Evolutionary conservation across 1,284 basidiomycete genomes (phyloP), one percentile per base, ranked within the genome.

Genomic region (Vanrija sp.): DNA sequence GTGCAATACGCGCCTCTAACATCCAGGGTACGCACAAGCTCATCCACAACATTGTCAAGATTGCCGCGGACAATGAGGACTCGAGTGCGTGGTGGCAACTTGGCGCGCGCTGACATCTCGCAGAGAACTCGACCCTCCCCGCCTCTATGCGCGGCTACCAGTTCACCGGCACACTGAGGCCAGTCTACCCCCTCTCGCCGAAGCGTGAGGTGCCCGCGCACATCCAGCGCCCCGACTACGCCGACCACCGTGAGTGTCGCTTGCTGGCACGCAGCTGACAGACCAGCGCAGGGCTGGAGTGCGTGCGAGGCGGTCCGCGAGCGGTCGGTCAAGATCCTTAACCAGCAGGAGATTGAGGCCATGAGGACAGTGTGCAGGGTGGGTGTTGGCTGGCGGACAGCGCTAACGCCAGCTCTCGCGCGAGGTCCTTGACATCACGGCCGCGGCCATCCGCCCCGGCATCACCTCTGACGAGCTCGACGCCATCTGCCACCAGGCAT

Each of bases 391-490:
- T 14, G 19, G 9, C 38, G n/a, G 12, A 28, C 18, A 26, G 34
- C 7, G 21, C 6, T 19, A 38, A n/a, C 52, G 3, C 9, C 65
- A 98, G 92, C 81, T 97, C 60, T 85, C 83, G 10, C 82, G 96
- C 59, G 91, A 98, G 79, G 87, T 98, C 10, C 83, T 98, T 19
- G 93, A 98, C 75, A 82, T 91, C 57, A 87, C 89, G 16, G 95
- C 92, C 0, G 83, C 91, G 0, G 83, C 86, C 67, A 80, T 98
- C 63, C 83, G 83, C 52, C 91, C 92, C 12, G 96, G 96, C 40
- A 83, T 97, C 51, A 97, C 95, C 2, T 98, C 96, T 1, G 93
- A 98, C 72, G 90, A 92, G 72, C 82, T 97, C 52, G 96, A 99
- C 77, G 86, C 86, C 64, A 86, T 98, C 64, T 92, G 96, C n/a